Percentiles rank a stretch among this genome's conserved stretches.
Evolutionary conservation across 371 early-diverging fungal species (phyloP).

Genomic region (Chytridium lagenaria): DNA sequence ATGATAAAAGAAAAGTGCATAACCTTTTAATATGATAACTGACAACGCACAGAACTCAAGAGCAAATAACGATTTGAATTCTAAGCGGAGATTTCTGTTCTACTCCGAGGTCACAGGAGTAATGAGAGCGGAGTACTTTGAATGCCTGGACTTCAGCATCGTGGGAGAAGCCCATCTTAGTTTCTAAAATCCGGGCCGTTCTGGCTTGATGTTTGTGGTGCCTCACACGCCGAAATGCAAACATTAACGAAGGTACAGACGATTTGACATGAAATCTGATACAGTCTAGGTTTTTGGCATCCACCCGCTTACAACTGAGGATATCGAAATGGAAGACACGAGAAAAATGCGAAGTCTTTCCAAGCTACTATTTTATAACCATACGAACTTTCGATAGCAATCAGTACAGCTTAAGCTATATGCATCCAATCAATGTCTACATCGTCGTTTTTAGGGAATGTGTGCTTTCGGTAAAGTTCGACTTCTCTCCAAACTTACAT

Average conservation of each 20-base stretch:
- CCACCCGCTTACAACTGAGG: conserved; percentile 92
- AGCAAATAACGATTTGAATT: background rate
- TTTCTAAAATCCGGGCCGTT: conserved; percentile 58
- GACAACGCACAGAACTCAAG: background rate
- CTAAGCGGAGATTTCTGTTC: conserved; percentile 7
- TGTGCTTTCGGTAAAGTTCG: conserved; percentile 68
- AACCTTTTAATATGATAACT: background rate
- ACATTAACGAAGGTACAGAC: conserved; percentile 52
- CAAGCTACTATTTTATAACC: conserved; percentile 89
- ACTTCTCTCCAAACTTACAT: too few species aligned
- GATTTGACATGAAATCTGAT: background rate
- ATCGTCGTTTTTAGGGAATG: conserved; percentile 82
- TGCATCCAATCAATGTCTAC: conserved; percentile 77
- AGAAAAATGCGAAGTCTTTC: conserved; percentile 92
- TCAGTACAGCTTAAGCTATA: conserved; percentile 66
- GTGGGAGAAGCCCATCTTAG: conserved; percentile 15
- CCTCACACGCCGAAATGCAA: conserved; percentile 80
- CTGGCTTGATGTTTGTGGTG: conserved; percentile 88
- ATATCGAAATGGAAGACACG: conserved; percentile 90
- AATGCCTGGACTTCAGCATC: background rate
- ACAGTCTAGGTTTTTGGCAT: conserved; percentile 60
- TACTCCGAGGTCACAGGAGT: conserved; percentile 12
- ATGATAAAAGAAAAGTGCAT: background rate
- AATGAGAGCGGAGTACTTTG: conserved; percentile 12
- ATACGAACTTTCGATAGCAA: conserved; percentile 64